Evolutionary conservation across 148 eudicot species (phyloP).

Genomic region (Tetragonia tetragonoides): DNA sequence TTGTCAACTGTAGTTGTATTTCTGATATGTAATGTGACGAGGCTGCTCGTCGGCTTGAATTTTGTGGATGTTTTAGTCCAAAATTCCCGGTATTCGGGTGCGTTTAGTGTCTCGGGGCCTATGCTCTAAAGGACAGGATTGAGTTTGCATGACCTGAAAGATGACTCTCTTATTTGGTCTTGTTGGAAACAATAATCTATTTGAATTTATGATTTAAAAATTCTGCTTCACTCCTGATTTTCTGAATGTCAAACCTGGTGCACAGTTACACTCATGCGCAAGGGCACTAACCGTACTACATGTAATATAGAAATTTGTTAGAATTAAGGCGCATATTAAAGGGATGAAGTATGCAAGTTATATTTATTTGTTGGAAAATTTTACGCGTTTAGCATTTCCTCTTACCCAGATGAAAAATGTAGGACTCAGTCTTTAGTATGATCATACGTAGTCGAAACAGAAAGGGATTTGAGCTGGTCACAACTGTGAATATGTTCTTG

Average conservation of each 20-base stretch:
- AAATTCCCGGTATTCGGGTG: slow-evolving; percentile 8
- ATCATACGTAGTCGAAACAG: background rate
- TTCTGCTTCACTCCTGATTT: slow-evolving; percentile 1
- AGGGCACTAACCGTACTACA: background rate
- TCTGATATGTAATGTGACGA: slow-evolving; percentile 1
- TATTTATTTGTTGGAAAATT: background rate
- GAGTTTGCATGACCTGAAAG: background rate
- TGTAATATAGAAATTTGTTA: background rate
- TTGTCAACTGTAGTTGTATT: background rate
- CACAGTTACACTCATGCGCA: background rate
- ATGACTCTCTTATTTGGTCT: background rate
- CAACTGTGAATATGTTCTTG: background rate
- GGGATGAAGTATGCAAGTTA: slow-evolving; percentile 8
- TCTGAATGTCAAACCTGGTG: slow-evolving; percentile 8
- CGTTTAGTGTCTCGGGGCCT: background rate
- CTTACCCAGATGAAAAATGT: background rate
- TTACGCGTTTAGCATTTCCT: background rate
- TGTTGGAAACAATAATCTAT: background rate
- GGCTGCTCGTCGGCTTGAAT: background rate
- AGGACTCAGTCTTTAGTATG: background rate
- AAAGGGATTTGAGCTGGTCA: background rate
- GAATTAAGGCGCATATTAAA: background rate
- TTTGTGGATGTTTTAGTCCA: slow-evolving; percentile 12
- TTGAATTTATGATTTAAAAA: background rate
- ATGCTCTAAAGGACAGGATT: background rate